Percentiles rank a stretch among this genome's conserved stretches.
These are phyloP conservation scores for Gracilaria domingensis DNA, from an alignment of 23 red algal genomes.

Conservation along the genomic window DNA sequence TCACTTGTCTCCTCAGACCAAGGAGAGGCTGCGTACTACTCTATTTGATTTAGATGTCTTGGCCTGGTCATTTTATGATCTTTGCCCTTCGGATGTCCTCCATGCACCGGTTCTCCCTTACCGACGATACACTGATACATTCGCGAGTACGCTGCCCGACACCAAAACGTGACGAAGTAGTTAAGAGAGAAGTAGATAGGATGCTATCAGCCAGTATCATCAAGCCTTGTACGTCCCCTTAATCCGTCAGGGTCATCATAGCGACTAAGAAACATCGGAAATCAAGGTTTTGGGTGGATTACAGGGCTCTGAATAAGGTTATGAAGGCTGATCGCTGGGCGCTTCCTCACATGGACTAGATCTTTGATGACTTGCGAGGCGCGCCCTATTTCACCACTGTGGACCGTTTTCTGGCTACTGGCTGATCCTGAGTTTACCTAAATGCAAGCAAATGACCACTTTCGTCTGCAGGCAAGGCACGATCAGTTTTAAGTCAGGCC, in stretches of 20 bases:
- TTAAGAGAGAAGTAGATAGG: neutral
- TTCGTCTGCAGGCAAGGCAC: conserved; percentile 1
- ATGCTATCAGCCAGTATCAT: conserved; percentile 1
- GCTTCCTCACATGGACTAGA: neutral
- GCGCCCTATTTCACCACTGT: no score
- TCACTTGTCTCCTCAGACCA: neutral
- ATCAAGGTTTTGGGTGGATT: conserved; percentile 22
- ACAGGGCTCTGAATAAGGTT: neutral
- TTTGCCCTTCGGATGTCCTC: no score
- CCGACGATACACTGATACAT: neutral
- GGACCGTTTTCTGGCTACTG: no score
- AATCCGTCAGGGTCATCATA: neutral
- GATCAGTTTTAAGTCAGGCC: neutral
- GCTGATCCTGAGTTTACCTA: no score
- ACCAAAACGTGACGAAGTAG: neutral
- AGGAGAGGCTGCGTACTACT: neutral
- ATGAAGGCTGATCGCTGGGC: conserved; percentile 35
- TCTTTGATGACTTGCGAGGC: no score
- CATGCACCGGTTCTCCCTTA: neutral
- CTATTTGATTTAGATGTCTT: neutral
- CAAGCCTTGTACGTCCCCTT: neutral
- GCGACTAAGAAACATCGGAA: neutral
- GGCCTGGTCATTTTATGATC: no score
- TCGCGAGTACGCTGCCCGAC: neutral
- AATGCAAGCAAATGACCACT: neutral